These are phyloP conservation scores for Teunomyces stri DNA, from an alignment of 805 yeast species.

Conservation along the genomic window DNA sequence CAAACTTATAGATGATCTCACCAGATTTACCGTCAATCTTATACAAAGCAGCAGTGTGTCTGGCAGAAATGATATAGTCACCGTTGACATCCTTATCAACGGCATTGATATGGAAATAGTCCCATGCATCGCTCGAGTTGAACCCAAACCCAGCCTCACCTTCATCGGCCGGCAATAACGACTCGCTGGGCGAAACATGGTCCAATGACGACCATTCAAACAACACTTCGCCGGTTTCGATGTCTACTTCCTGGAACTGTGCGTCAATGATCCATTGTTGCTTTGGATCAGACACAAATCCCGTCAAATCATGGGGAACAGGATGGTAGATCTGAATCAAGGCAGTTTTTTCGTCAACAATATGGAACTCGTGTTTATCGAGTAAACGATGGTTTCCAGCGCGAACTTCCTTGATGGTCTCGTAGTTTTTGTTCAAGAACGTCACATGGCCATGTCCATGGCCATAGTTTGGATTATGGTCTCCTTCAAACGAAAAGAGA, in stretches of 20 bases:
- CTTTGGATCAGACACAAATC: conserved; percentile 20
- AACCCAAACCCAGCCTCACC: conserved; percentile 35
- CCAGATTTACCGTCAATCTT: conserved; percentile 36
- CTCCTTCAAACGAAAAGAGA: conserved; percentile 34
- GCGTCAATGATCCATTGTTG: conserved; percentile 38
- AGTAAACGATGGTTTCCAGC: conserved; percentile 33
- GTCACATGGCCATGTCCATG: conserved; percentile 33
- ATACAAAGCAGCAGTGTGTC: conserved; percentile 33
- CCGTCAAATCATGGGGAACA: conserved; percentile 24
- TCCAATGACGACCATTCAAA: conserved; percentile 36
- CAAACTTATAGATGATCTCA: conserved; percentile 33
- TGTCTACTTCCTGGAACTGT: conserved; percentile 33
- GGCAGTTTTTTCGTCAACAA: conserved; percentile 27
- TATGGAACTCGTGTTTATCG: conserved; percentile 38
- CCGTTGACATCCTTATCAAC: conserved; percentile 35
- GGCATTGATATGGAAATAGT: conserved; percentile 39
- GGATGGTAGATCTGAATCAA: conserved; percentile 34
- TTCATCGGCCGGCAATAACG: conserved; percentile 26
- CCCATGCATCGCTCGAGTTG: conserved; percentile 36
- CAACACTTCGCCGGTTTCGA: conserved; percentile 32
- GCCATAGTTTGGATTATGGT: conserved; percentile 26
- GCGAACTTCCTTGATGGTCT: conserved; percentile 26
- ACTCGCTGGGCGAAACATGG: conserved; percentile 31
- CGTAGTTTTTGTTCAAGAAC: conserved; percentile 26
- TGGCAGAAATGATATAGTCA: conserved; percentile 33